Conservation (phyloP, 2,329 filamentous ascomycete species). For the Diaporthe sp. region DNA sequence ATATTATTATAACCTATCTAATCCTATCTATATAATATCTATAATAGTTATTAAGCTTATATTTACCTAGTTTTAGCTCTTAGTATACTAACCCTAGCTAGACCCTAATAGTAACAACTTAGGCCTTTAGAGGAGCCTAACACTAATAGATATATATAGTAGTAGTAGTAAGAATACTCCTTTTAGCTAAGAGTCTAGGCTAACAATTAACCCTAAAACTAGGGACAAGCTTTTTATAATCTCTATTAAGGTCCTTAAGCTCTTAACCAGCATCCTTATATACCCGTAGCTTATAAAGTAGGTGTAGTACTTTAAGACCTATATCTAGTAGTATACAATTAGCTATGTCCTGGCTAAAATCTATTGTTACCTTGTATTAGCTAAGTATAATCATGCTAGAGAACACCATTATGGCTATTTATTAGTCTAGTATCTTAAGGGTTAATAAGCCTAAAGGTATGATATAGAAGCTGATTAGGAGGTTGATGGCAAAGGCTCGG, state of each 20-base stretch:
- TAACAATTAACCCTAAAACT: slow-evolving; percentile 38
- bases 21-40: neutral
- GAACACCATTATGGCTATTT: slow-evolving; percentile 48
- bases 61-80: slow-evolving; percentile 24
- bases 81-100: slow-evolving; percentile 6
- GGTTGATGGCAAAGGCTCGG: slow-evolving; percentile 34
- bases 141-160: neutral
- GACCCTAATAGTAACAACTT: neutral
- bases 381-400: slow-evolving; percentile 63
- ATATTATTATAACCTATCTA: neutral
- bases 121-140: neutral
- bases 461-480: slow-evolving; percentile 31
- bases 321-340: slow-evolving; percentile 62
- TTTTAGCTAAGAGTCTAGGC: neutral
- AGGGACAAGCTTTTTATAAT: slow-evolving; percentile 77
- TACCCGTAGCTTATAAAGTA: slow-evolving; percentile 66
- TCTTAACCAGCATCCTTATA: slow-evolving; percentile 68
- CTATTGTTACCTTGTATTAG: slow-evolving; percentile 58
- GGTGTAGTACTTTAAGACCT: slow-evolving; percentile 61
- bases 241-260: slow-evolving; percentile 79
- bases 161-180: neutral
- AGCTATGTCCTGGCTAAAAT: slow-evolving; percentile 60
- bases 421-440: neutral
- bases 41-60: slow-evolving; percentile 17
- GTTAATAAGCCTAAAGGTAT: neutral